These are phyloP conservation scores for Capsicum baccatum DNA, from an alignment of 257 asterid species.

Conservation along the genomic window DNA sequence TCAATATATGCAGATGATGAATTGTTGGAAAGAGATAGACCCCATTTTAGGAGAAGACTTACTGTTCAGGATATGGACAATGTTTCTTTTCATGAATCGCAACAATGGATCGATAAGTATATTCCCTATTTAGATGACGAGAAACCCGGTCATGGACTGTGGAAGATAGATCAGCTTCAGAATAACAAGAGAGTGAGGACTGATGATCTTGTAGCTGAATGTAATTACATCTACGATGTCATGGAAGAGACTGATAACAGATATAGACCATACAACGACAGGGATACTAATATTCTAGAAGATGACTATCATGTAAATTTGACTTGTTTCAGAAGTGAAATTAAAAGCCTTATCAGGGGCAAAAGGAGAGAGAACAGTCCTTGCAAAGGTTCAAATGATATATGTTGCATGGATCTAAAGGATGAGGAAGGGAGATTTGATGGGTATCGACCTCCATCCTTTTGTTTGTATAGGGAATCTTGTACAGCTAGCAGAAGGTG, in stretches of 20 bases:
- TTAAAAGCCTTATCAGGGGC: conserved; percentile 41
- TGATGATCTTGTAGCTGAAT: conserved; percentile 36
- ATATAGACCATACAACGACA: conserved; percentile 28
- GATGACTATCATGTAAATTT: conserved; percentile 38
- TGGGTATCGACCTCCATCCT: conserved; percentile 34
- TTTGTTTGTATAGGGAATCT: conserved; percentile 36
- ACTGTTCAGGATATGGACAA: conserved; percentile 36
- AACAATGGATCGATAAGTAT: conserved; percentile 37
- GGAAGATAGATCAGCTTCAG: conserved; percentile 38
- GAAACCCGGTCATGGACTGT: conserved; percentile 35
- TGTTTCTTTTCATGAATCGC: conserved; percentile 30
- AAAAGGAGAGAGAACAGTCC: conserved; percentile 38
- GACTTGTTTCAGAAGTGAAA: conserved; percentile 44
- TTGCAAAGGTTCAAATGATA: conserved; percentile 33
- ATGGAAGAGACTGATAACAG: conserved; percentile 41
- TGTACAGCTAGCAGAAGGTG: conserved; percentile 31
- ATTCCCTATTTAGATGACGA: conserved; percentile 32
- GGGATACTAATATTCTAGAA: conserved; percentile 37
- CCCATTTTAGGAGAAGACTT: conserved; percentile 40
- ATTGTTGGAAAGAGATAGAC: conserved; percentile 34
- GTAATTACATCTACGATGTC: conserved; percentile 33
- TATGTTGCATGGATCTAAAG: conserved; percentile 33
- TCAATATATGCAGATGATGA: conserved; percentile 37
- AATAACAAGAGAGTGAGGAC: conserved; percentile 39
- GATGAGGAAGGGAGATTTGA: conserved; percentile 41